Conservation (phyloP, 352 stramenopile genomes). For the Phytopythium cucurbitacearum region DNA sequence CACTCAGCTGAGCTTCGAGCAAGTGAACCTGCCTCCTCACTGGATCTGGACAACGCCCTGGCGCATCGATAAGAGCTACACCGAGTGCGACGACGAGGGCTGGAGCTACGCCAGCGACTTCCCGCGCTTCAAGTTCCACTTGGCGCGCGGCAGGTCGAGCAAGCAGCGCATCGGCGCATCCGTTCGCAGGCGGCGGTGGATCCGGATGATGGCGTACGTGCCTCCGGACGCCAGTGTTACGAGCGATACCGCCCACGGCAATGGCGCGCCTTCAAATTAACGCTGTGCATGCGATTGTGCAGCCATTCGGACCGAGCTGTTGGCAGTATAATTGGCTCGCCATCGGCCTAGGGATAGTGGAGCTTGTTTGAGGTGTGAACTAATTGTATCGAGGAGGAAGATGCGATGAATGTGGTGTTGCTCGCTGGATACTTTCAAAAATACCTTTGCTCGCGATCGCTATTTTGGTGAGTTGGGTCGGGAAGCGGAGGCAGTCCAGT, state of each 20-base stretch:
- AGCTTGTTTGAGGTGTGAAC: too few species aligned
- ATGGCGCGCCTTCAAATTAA: constrained; percentile 3
- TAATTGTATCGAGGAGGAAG: too few species aligned
- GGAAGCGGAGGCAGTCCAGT: not conserved
- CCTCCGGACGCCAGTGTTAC: constrained; percentile 30
- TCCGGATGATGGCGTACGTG: constrained; percentile 82
- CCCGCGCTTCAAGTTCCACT: constrained; percentile 78
- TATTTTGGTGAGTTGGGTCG: too few species aligned
- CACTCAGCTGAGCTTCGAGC: constrained; percentile 74
- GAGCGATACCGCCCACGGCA: constrained; percentile 4
- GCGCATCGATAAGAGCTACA: constrained; percentile 88
- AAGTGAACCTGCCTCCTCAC: constrained; percentile 59
- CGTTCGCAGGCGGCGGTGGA: constrained; percentile 76
- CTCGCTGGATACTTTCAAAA: too few species aligned
- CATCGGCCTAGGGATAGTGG: not conserved
- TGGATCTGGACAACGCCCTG: constrained; percentile 86
- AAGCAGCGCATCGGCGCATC: constrained; percentile 69
- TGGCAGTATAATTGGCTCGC: not conserved
- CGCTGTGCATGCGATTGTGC: not conserved
- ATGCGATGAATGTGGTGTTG: too few species aligned
- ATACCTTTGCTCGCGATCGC: too few species aligned
- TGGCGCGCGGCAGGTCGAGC: constrained; percentile 76
- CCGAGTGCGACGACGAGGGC: constrained; percentile 82
- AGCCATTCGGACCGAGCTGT: too few species aligned
- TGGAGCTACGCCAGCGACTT: constrained; percentile 88